Evolutionary conservation across 371 early-diverging fungal genomes (phyloP), one percentile per base, ranked within the genome.

Genomic region (Smittium mucronatum): DNA sequence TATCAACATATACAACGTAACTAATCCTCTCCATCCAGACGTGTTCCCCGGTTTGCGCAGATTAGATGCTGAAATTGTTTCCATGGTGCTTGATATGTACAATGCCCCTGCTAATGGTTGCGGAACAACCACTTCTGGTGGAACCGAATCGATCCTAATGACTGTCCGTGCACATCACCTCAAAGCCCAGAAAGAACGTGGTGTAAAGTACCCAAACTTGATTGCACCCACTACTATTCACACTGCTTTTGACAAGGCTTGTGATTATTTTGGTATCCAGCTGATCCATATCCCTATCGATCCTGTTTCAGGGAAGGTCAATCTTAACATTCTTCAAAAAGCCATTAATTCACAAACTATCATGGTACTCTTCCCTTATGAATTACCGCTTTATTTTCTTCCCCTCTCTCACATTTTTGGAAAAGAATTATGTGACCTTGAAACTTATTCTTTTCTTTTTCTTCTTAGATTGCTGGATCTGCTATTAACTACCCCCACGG

Each of bases 221-320:
- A 83, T 95, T 47, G 86, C 91, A 0, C 95, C 95, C 11, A 86
- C 87, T 25, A 93, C 95, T 0, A 88, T 89, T 34, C 97, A 97
- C 73, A 92, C 94, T 28, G 96, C 97, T 16, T 95, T 96, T 70
- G 93, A 94, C 85, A 96, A 96, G 81, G 97, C 92, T 0, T 89
- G 93, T 5, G 81, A 80, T 63, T 96, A 95, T 80, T 95, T 97
- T 74, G 85, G 86, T 16, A 90, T 97, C 73, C 89, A 89, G 73
- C 71, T 96, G 5, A 81, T 93, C 32, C 87, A 88, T 57, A 82
- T 93, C 33, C 93, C 95, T 17, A 82, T 95, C 26, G 89, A 93
- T 71, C 83, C 85, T n/a, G 82, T 78, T 17, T 90, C 91, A 0
- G 85, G 85, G 67, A 80, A 87, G 64, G 96, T 90, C 2, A 87